phyloP scores from a whole-genome alignment of 192 early-diverging fungal species.

The Coemansia sp. region DNA sequence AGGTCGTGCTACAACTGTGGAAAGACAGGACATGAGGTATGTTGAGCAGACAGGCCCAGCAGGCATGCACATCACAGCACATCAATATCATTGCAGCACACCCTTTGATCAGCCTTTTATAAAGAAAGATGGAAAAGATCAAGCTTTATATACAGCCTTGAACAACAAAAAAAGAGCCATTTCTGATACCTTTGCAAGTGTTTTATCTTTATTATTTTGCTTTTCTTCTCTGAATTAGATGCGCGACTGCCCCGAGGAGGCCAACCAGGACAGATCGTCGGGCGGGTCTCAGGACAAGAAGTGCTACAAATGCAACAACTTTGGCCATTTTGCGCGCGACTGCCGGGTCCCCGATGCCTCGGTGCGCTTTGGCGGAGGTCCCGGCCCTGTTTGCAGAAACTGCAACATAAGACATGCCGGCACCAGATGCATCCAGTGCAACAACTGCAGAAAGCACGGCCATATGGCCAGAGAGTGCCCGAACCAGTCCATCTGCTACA shows the following conservation, averaged over 20 bases:
- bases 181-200: neutral
- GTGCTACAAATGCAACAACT: conserved; percentile 12
- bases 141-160: neutral
- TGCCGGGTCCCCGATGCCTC: neutral
- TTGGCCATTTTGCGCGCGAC: conserved; percentile 9
- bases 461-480: conserved; percentile 48
- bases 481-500: conserved; percentile 46
- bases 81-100: neutral
- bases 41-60: neutral
- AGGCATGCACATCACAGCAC: neutral
- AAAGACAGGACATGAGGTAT: conserved; percentile 22
- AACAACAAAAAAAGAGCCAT: neutral
- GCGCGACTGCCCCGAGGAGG: conserved; percentile 47
- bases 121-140: neutral
- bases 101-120: neutral
- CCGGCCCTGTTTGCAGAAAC: conserved; percentile 15
- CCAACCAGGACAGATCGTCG: neutral
- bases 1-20: conserved; percentile 52
- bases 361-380: neutral
- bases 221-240: conserved; percentile 11
- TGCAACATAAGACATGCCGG: conserved; percentile 18
- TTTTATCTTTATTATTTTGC: neutral
- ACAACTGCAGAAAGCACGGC: conserved; percentile 55
- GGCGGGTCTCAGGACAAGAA: neutral
- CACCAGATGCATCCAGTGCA: conserved; percentile 36